phyloP scores from a whole-genome alignment of 805 yeast genomes.

The Lachancea nothofagi region DNA sequence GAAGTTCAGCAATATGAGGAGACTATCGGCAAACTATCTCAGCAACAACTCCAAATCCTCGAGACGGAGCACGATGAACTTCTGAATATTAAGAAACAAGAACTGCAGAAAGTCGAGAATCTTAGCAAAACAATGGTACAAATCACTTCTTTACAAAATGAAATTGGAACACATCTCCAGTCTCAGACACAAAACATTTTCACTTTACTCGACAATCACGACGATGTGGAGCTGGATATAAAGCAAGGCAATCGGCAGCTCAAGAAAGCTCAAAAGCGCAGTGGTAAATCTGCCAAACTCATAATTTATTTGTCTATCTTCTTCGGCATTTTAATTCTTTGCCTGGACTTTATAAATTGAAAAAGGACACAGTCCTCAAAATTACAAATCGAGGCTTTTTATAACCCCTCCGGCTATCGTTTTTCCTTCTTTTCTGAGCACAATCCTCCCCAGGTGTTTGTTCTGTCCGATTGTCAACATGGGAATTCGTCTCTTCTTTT shows the following conservation, averaged over 20 bases:
- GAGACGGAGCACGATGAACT: slow-evolving; percentile 54
- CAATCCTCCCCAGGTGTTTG: slow-evolving; percentile 92
- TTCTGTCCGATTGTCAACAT: slow-evolving; percentile 79
- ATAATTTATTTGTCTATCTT: slow-evolving; percentile 50
- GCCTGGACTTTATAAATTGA: slow-evolving; percentile 46
- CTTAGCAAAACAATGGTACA: slow-evolving; percentile 63
- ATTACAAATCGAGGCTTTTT: slow-evolving; percentile 8
- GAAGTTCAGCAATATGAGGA: slow-evolving; percentile 35
- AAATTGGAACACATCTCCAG: slow-evolving; percentile 64
- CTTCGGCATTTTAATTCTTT: slow-evolving; percentile 51
- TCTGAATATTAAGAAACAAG: slow-evolving; percentile 51
- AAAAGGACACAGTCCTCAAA: not conserved
- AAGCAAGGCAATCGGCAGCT: slow-evolving; percentile 66
- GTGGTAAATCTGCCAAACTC: slow-evolving; percentile 54
- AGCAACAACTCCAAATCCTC: slow-evolving; percentile 53
- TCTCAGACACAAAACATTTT: slow-evolving; percentile 68
- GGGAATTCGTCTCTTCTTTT: slow-evolving; percentile 87
- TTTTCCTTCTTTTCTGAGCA: slow-evolving; percentile 95
- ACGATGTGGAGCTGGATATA: slow-evolving; percentile 59
- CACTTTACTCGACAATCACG: slow-evolving; percentile 58
- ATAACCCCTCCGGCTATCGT: slow-evolving; percentile 89
- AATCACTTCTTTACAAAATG: slow-evolving; percentile 68
- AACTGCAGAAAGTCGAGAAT: slow-evolving; percentile 52
- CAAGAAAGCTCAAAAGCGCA: slow-evolving; percentile 59
- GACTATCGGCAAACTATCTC: slow-evolving; percentile 34